phyloP scores from a whole-genome alignment of 495 filamentous ascomycete species.

The Hypoxylon subgilvum region DNA sequence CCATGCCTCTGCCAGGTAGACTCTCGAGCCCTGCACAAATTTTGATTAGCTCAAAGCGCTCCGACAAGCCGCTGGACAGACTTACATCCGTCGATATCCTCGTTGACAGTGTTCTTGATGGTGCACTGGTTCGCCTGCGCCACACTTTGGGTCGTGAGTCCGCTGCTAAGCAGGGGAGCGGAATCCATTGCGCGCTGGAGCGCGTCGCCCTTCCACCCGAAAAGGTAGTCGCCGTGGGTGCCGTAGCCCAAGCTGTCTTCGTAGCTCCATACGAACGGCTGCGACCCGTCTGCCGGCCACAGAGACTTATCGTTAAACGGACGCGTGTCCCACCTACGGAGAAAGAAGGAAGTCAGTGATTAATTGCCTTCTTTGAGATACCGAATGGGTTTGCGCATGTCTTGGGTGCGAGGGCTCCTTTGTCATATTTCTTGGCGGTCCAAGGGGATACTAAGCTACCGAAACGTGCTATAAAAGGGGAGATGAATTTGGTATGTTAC shows the following conservation, averaged over 20 bases:
- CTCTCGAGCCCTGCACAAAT: slow-evolving; percentile 12
- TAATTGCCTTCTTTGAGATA: too few species aligned
- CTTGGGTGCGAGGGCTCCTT: too few species aligned
- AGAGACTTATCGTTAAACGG: slow-evolving; percentile 45
- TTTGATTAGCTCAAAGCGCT: slow-evolving; percentile 6
- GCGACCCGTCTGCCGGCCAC: slow-evolving; percentile 47
- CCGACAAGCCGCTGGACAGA: slow-evolving; percentile 13
- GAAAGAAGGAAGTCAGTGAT: too few species aligned
- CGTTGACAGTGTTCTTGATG: slow-evolving; percentile 45
- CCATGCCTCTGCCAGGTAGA: slow-evolving; percentile 23
- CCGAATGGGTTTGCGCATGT: too few species aligned
- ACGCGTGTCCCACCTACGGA: slow-evolving; percentile 49
- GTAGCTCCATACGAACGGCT: slow-evolving; percentile 43
- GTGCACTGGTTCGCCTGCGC: slow-evolving; percentile 47
- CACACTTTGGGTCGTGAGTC: slow-evolving; percentile 44
- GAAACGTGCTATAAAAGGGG: too few species aligned
- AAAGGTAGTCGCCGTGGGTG: slow-evolving; percentile 52
- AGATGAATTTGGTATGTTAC: too few species aligned
- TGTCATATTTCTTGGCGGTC: too few species aligned
- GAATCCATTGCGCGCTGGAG: slow-evolving; percentile 50
- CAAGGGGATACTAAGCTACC: too few species aligned
- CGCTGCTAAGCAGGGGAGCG: slow-evolving; percentile 40
- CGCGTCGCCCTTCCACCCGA: slow-evolving; percentile 51
- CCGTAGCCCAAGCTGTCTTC: slow-evolving; percentile 46
- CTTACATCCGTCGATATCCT: slow-evolving; percentile 50